Base-by-base conservation (phyloP, 768 basidiomycete genomes). In the Trametopsis cervina region DNA sequence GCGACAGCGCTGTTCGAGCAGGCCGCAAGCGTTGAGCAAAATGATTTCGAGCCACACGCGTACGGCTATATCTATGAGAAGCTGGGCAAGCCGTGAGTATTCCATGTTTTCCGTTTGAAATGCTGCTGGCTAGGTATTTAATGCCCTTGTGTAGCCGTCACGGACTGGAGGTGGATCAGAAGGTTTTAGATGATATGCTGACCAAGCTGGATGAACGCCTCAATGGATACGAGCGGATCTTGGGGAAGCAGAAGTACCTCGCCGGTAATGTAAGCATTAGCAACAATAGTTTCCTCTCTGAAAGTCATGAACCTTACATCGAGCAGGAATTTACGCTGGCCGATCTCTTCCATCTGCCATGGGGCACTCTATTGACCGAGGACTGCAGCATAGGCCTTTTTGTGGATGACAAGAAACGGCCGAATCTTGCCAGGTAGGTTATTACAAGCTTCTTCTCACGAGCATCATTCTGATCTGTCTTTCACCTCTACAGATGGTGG, bases 341-440 rank as follows among this genome's bases (percentile, higher is more conserved):
- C 3, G 82, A 83, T 57, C 66, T 83, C 10, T 74, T 72, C 61
- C 80, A 81, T 58, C 58, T 83, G 25, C 72, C 80, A 0, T 73
- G 71, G 42, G 75, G 71, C 17, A 44, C 40, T n/a, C 20, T 58
- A 40, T 53, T 72, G 23, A 47, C 37, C 17, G 12, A 5, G 1
- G 49, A 33, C 29, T 7, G 53, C 1, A 69, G 67, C 1, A 49
- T 54, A 36, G 54, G 64, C 9, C 49, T 68, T 9, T 50, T 77
- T 17, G 60, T 59, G 26, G 50, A 63, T 18, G 17, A 29, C 7
- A 56, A 47, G 33, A 64, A 38, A 17, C 42, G 66, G 54, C 73
- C 74, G 5, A 73, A 76, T 50, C 68, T 78, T 3, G 49, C 64
- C 0, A 71, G 73, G 74, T 76, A 25, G 13, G 66, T n/a, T 27